Evolutionary conservation across 306 rosid species (phyloP).

Genomic region (Mimosa pudica): DNA sequence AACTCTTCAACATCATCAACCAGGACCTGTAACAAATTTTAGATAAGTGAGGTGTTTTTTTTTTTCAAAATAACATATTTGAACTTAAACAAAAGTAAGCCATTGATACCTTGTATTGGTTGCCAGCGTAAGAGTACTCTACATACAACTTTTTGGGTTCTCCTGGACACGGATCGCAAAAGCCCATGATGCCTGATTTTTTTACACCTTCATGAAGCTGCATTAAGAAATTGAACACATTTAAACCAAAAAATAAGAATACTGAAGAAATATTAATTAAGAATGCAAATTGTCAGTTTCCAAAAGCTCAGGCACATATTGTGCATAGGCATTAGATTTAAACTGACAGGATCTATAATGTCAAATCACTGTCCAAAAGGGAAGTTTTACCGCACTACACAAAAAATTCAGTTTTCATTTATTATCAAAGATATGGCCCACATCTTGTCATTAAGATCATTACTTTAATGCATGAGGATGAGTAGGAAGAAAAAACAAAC

Average conservation of each 20-base stretch:
- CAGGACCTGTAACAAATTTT: conserved; percentile 53
- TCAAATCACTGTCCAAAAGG: background rate
- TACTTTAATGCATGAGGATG: conserved; percentile 12
- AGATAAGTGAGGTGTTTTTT: conserved; percentile 15
- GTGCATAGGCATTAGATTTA: background rate
- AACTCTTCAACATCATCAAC: conserved; percentile 77
- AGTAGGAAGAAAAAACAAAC: conserved; percentile 2
- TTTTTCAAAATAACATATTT: background rate
- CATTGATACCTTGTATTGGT: conserved; percentile 61
- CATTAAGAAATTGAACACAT: conserved; percentile 38
- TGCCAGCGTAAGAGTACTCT: conserved; percentile 66
- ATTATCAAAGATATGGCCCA: conserved; percentile 6
- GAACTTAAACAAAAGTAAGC: conserved; percentile 10
- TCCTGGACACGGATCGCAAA: conserved; percentile 93
- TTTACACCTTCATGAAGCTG: conserved; percentile 94
- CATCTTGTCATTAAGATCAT: conserved; percentile 21
- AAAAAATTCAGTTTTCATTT: background rate
- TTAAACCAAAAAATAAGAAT: conserved; percentile 27
- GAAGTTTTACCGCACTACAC: no score
- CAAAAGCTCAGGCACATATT: conserved; percentile 1
- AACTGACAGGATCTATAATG: background rate
- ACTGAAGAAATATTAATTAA: conserved; percentile 20
- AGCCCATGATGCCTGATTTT: conserved; percentile 97
- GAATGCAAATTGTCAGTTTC: conserved; percentile 1
- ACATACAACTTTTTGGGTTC: conserved; percentile 68